A percentile compares a stretch with the other conserved stretches of the same genome.
These are phyloP conservation scores for Trypanosoma cruzi DNA, from an alignment of 208 protist genomes.

Conservation along the genomic window DNA sequence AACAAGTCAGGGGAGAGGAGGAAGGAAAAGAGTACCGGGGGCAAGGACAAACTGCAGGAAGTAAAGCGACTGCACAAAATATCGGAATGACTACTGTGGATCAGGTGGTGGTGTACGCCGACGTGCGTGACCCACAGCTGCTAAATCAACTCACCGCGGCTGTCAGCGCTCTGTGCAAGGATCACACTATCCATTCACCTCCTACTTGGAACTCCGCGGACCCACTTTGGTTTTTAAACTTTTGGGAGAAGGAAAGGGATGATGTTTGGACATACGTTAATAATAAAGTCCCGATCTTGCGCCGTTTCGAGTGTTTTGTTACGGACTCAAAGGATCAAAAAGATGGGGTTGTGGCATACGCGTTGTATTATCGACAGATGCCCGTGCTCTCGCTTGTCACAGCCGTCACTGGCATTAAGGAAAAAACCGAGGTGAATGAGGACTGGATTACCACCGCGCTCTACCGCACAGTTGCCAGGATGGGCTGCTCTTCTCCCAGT, in stretches of 20 bases:
- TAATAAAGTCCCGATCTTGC: constrained; percentile 43
- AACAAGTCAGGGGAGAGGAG: neutral
- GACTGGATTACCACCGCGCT: constrained; percentile 23
- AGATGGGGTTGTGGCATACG: constrained; percentile 59
- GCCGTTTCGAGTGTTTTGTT: constrained; percentile 50
- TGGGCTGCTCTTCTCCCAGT: constrained; percentile 1
- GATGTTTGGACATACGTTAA: constrained; percentile 42
- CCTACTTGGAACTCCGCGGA: neutral
- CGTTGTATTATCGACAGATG: constrained; percentile 64
- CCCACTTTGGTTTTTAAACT: constrained; percentile 34
- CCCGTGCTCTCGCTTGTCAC: constrained; percentile 51
- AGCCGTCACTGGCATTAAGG: neutral
- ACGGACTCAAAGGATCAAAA: constrained; percentile 33
- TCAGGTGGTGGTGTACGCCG: constrained; percentile 30
- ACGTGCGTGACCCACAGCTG: constrained; percentile 19
- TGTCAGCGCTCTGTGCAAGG: constrained; percentile 10
- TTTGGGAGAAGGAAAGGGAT: constrained; percentile 55
- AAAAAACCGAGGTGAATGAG: neutral
- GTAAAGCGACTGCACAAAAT: neutral
- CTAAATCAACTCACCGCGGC: constrained; percentile 11
- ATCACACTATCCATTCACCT: constrained; percentile 2
- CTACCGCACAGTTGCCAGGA: constrained; percentile 6
- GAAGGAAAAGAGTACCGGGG: neutral
- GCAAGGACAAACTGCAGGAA: neutral
- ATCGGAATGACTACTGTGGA: constrained; percentile 3